Evolutionary conservation across 306 rosid species (phyloP).

Genomic region (Sicyos baderoa): DNA sequence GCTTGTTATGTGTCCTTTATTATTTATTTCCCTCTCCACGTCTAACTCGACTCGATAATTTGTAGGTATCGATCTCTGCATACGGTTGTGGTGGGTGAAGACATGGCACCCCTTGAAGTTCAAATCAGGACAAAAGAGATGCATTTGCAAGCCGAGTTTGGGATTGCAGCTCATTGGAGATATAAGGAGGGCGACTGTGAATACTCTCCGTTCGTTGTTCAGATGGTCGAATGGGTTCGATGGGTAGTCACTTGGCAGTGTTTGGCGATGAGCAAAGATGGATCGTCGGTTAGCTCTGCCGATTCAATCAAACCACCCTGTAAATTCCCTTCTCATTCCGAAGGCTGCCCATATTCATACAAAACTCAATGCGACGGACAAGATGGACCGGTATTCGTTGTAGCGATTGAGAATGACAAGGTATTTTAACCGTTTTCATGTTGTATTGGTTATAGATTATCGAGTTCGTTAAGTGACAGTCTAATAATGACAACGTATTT

Average conservation of each 20-base stretch:
- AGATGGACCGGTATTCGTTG: slow-evolving; percentile 75
- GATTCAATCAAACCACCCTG: slow-evolving; percentile 72
- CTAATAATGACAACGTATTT: background rate
- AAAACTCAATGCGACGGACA: slow-evolving; percentile 47
- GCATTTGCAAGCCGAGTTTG: slow-evolving; percentile 95
- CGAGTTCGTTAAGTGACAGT: background rate
- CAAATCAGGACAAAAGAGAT: slow-evolving; percentile 87
- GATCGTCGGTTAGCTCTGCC: slow-evolving; percentile 38
- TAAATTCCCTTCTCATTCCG: slow-evolving; percentile 76
- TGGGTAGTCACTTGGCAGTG: slow-evolving; percentile 98
- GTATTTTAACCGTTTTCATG: slow-evolving; percentile 29
- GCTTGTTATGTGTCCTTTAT: slow-evolving; percentile 21
- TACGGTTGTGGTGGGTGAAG: slow-evolving; percentile 78
- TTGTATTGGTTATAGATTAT: background rate
- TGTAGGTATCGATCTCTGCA: slow-evolving; percentile 77
- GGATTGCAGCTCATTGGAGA: slow-evolving; percentile 99
- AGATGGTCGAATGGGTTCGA: slow-evolving; percentile 98
- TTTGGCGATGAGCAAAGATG: slow-evolving; percentile 72
- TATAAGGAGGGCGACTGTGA: slow-evolving; percentile 92
- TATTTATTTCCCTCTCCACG: background rate
- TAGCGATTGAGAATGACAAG: slow-evolving; percentile 80
- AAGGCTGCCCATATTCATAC: slow-evolving; percentile 72
- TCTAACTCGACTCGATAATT: slow-evolving; percentile 20
- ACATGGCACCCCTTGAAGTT: slow-evolving; percentile 70
- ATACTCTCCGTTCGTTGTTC: slow-evolving; percentile 75